Percentiles rank a stretch among this genome's conserved stretches.
Evolutionary conservation across 225 moss, liverwort and hornwort genomes (phyloP).

Genomic region (Takakia lepidozioides): DNA sequence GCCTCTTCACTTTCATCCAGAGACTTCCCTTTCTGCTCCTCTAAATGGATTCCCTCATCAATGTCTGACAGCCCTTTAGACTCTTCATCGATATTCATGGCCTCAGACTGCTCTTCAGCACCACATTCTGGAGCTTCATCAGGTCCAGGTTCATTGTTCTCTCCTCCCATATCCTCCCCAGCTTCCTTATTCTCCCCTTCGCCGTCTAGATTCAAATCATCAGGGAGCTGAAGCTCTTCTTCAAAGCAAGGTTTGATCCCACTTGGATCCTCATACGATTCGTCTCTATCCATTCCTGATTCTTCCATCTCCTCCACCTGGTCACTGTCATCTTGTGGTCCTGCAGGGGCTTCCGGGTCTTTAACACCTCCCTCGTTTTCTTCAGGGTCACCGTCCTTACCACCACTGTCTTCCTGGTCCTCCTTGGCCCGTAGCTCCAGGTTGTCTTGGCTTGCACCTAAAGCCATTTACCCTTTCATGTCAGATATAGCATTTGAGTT

Average conservation of each 20-base stretch:
- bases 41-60: constrained; percentile 24
- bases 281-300: constrained; percentile 42
- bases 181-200: constrained; percentile 32
- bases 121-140: constrained; percentile 25
- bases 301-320: constrained; percentile 29
- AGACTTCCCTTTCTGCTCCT: constrained; percentile 11
- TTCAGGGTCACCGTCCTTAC: constrained; percentile 24
- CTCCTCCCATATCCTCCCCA: constrained; percentile 19
- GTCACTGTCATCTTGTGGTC: constrained; percentile 30
- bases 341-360: constrained; percentile 14
- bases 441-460: constrained; percentile 66
- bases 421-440: constrained; percentile 82
- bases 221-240: constrained; percentile 77
- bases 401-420: constrained; percentile 29
- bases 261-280: constrained; percentile 64
- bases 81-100: constrained; percentile 51
- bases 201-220: constrained; percentile 75
- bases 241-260: constrained; percentile 70
- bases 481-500: too few species aligned
- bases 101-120: constrained; percentile 28
- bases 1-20: constrained; percentile 13
- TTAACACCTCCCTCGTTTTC: constrained; percentile 15
- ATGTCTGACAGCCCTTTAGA: constrained; percentile 5
- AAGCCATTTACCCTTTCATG: too few species aligned
- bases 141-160: constrained; percentile 28